These are phyloP conservation scores for Malus orientalis DNA, from an alignment of 306 rosid genomes.

Conservation along the genomic window DNA sequence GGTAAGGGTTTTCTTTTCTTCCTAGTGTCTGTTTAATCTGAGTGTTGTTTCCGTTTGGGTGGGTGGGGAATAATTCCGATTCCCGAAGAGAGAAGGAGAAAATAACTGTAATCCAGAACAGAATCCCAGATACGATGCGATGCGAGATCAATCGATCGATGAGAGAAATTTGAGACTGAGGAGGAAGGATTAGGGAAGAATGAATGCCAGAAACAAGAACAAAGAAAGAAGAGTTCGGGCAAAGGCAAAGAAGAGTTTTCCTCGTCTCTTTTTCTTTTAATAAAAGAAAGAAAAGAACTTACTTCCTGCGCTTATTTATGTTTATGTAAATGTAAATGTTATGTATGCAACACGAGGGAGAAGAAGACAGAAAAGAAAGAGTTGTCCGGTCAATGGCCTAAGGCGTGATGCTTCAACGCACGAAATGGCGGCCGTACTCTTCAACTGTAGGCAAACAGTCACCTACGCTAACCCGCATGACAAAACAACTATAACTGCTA, in stretches of 20 bases:
- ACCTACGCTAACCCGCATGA: background rate
- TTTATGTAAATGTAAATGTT: too few relatives aligned
- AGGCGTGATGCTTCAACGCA: constrained; percentile 5
- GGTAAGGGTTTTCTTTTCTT: background rate
- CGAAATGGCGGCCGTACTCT: background rate
- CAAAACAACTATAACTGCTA: background rate
- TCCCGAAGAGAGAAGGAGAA: background rate
- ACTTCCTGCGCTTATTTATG: too few relatives aligned
- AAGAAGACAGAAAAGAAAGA: background rate
- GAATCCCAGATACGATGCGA: background rate
- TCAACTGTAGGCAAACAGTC: background rate
- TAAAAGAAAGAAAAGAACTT: too few relatives aligned
- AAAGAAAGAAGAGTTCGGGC: background rate
- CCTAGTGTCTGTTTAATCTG: background rate
- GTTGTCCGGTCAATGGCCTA: constrained; percentile 11
- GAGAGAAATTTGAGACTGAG: too few relatives aligned
- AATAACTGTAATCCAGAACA: background rate
- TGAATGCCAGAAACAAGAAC: background rate
- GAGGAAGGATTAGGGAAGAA: too few relatives aligned
- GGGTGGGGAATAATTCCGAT: background rate
- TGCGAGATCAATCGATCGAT: too few relatives aligned
- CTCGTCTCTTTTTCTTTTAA: too few relatives aligned
- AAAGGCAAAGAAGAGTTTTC: background rate
- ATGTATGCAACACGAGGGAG: too few relatives aligned
- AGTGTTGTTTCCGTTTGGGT: background rate